phyloP scores from a whole-genome alignment of 139 green algal genomes.

The Desmodesmus armatus region DNA sequence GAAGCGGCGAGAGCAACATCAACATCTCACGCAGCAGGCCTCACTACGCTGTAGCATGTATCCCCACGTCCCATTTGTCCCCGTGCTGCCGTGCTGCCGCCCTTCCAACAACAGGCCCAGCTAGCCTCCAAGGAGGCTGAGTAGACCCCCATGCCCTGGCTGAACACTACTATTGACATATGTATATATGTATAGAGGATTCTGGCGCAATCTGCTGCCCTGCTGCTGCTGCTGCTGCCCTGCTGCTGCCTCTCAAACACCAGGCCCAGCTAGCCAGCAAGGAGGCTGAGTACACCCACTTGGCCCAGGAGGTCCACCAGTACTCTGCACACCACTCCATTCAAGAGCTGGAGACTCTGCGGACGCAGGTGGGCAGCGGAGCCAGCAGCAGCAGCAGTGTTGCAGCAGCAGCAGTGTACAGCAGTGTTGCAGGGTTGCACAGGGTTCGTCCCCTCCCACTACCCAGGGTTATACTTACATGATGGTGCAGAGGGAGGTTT shows the following conservation, averaged over 20 bases:
- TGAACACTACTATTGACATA: no score
- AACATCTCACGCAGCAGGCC: neutral
- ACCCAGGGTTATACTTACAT: neutral
- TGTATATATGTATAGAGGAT: no score
- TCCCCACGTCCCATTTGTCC: neutral
- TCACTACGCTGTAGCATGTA: neutral
- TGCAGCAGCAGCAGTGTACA: neutral
- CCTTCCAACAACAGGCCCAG: neutral
- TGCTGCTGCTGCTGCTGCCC: neutral
- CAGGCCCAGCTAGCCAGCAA: conserved; percentile 18
- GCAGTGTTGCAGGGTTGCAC: neutral
- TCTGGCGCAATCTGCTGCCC: no score
- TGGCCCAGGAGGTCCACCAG: neutral
- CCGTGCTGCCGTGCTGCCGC: neutral
- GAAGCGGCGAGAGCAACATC: no score
- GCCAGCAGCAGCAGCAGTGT: neutral
- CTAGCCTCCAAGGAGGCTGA: conserved; percentile 20
- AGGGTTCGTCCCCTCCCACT: neutral
- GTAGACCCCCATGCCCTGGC: neutral
- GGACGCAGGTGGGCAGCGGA: conserved; percentile 14
- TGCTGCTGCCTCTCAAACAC: neutral
- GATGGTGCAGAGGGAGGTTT: neutral
- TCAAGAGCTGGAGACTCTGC: conserved; percentile 25
- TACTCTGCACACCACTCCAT: neutral
- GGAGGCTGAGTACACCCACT: conserved; percentile 9